A percentile compares a stretch with the other conserved stretches of the same genome.
Conservation (phyloP, 257 asterid species). For the Plantago major region DNA sequence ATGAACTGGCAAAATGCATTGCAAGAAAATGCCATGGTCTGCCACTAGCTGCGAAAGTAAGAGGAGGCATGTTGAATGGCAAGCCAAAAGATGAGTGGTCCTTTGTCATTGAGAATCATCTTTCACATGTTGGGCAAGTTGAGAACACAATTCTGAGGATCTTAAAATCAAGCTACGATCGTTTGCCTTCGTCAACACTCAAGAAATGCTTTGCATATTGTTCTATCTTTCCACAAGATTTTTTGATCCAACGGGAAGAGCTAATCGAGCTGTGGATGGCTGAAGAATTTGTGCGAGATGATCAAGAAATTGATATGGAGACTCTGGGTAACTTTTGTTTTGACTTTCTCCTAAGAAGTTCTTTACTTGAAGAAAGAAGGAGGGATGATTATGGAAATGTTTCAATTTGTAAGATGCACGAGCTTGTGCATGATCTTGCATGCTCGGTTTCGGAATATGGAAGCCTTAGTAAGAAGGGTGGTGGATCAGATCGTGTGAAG, state of each 20-base stretch:
- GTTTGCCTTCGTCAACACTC: conserved; percentile 18
- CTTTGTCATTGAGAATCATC: background rate
- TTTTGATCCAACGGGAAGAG: background rate
- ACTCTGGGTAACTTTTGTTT: background rate
- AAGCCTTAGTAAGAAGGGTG: background rate
- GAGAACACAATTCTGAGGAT: background rate
- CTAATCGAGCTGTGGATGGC: conserved; percentile 25
- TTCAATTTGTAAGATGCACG: conserved; percentile 28
- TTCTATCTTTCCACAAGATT: conserved; percentile 18
- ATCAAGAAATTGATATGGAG: conserved; percentile 7
- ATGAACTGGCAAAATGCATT: conserved; percentile 15
- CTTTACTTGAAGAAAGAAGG: conserved; percentile 25
- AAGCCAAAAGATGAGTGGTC: conserved; percentile 20
- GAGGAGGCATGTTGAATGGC: conserved; percentile 24
- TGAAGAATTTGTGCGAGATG: conserved; percentile 4
- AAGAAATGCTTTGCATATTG: conserved; percentile 38
- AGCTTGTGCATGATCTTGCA: conserved; percentile 33
- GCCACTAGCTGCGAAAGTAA: conserved; percentile 28
- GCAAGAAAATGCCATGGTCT: conserved; percentile 29
- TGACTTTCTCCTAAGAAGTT: conserved; percentile 15
- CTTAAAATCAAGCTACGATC: conserved; percentile 29
- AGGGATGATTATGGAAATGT: conserved; percentile 9
- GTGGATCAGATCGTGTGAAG: background rate
- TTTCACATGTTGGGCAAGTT: conserved; percentile 4
- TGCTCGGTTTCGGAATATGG: conserved; percentile 11